Conservation (phyloP, 768 basidiomycete species). For the Strobilomyces dryophilus region DNA sequence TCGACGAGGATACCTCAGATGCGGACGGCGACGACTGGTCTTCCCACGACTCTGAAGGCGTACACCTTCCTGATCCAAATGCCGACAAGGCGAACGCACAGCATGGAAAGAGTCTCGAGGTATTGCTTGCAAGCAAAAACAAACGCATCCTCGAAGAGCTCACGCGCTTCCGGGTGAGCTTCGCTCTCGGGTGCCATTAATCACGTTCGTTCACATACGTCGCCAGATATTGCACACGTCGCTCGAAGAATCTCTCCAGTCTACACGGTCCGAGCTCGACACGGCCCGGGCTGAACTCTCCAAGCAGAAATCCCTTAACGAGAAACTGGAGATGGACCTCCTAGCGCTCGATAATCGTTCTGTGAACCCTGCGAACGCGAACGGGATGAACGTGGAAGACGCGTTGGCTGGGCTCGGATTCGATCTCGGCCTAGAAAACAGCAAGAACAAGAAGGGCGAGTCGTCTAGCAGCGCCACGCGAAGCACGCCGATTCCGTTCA, state of each 20-base stretch:
- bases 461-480: conserved; percentile 31
- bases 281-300: conserved; percentile 61
- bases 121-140: conserved; percentile 90
- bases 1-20: conserved; percentile 57
- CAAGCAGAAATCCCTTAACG: conserved; percentile 77
- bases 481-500: conserved; percentile 65
- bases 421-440: conserved; percentile 33
- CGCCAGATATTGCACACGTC: conserved; percentile 77
- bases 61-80: conserved; percentile 85
- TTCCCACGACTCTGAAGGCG: conserved; percentile 40
- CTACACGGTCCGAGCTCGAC: conserved; percentile 54
- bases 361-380: conserved; percentile 10
- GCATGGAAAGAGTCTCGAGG: conserved; percentile 81
- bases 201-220: not conserved
- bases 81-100: conserved; percentile 76
- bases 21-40: conserved; percentile 52
- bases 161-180: conserved; percentile 77
- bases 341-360: conserved; percentile 65
- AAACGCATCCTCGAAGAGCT: conserved; percentile 89
- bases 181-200: not conserved
- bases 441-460: conserved; percentile 17
- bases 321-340: conserved; percentile 89
- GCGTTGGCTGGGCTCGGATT: conserved; percentile 72
- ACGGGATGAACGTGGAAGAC: conserved; percentile 39
- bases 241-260: conserved; percentile 64